A percentile compares a stretch with the other conserved stretches of the same genome.
Evolutionary conservation across 140 eudicot species (phyloP).

Genomic region (Flaveria floridana): DNA sequence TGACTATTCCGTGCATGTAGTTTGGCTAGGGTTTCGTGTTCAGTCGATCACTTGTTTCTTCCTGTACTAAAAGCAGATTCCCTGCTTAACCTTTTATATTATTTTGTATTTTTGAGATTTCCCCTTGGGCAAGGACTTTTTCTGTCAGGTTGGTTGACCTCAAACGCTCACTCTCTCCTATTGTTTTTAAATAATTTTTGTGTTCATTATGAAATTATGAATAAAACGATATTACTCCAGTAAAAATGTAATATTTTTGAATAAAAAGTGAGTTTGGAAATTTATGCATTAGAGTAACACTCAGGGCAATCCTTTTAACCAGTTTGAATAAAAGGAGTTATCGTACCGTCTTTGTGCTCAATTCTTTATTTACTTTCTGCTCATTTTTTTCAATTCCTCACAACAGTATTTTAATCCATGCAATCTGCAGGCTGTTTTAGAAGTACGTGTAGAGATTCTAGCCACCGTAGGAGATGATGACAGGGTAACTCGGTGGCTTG

Average conservation of each 20-base stretch:
- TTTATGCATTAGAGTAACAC: neutral
- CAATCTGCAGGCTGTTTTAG: conserved; percentile 78
- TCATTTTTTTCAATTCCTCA: neutral
- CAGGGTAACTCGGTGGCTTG: conserved; percentile 92
- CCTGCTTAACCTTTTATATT: neutral
- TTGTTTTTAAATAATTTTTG: neutral
- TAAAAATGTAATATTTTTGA: neutral
- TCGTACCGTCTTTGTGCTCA: neutral
- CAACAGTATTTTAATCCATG: neutral
- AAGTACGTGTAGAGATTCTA: conserved; percentile 76
- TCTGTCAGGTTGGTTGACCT: neutral
- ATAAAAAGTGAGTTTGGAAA: neutral
- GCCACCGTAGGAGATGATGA: conserved; percentile 87
- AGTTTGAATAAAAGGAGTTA: neutral
- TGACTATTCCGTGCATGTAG: neutral
- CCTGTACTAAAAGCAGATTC: neutral
- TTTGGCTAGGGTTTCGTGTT: neutral
- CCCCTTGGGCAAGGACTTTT: neutral
- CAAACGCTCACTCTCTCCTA: neutral
- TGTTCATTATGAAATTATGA: neutral
- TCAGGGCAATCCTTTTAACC: neutral
- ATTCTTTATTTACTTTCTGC: neutral
- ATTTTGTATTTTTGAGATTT: neutral
- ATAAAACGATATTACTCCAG: neutral
- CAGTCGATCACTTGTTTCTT: neutral